phyloP scores from a whole-genome alignment of 2,329 filamentous ascomycete genomes.

The Camillea tinctor region DNA sequence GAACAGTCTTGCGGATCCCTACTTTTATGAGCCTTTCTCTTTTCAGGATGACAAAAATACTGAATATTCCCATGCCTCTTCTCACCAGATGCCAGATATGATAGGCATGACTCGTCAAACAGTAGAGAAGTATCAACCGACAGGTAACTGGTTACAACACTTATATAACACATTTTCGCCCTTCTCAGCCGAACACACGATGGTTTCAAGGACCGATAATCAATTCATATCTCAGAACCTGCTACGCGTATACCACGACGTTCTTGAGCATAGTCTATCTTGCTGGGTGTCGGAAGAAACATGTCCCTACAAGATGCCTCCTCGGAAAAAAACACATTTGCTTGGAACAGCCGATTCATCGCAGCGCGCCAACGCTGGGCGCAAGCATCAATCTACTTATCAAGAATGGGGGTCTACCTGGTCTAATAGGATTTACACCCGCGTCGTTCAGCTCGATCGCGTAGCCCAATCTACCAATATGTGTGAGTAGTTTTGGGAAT shows the following conservation, averaged over 20 bases:
- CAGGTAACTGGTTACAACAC: neutral
- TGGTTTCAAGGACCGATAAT: constrained; percentile 32
- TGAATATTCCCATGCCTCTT: too few species aligned
- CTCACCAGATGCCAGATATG: too few species aligned
- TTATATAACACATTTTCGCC: constrained; percentile 9
- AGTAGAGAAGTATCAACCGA: too few species aligned
- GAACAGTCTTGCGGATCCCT: too few species aligned
- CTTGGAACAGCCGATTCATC: constrained; percentile 7
- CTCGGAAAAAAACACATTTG: constrained; percentile 3
- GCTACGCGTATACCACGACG: constrained; percentile 52
- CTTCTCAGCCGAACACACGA: constrained; percentile 14
- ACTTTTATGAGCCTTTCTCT: too few species aligned
- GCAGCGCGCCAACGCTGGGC: constrained; percentile 14
- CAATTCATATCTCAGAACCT: constrained; percentile 42
- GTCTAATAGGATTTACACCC: constrained; percentile 50
- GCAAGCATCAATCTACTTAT: constrained; percentile 7
- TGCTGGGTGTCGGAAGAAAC: constrained; percentile 55
- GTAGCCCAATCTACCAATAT: constrained; percentile 40
- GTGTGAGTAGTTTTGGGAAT: too few species aligned
- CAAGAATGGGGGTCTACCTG: constrained; percentile 40
- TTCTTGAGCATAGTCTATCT: constrained; percentile 50
- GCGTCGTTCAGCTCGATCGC: constrained; percentile 47
- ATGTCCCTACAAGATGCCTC: constrained; percentile 45
- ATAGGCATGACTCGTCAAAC: too few species aligned
- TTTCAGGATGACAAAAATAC: too few species aligned